A percentile compares a stretch with the other conserved stretches of the same genome.
Evolutionary conservation across 805 yeast species (phyloP).

Genomic region (Ascoidea asiatica): DNA sequence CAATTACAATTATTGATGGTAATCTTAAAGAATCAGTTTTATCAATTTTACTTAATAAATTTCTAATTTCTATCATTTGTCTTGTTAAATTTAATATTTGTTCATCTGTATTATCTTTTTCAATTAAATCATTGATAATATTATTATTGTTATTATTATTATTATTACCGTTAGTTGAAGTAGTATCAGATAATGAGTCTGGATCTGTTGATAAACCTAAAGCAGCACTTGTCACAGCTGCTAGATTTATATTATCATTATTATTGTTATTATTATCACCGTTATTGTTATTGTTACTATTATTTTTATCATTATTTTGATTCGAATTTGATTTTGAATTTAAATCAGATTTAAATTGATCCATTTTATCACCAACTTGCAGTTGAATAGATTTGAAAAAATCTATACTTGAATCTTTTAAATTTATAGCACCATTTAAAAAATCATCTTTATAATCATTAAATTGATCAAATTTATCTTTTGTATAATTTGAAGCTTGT

Average conservation of each 20-base stretch:
- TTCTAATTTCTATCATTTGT: slow-evolving; percentile 93
- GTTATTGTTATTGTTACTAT: background rate
- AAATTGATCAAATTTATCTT: slow-evolving; percentile 45
- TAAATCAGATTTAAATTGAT: slow-evolving; percentile 14
- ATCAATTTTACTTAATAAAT: slow-evolving; percentile 63
- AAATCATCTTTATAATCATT: slow-evolving; percentile 24
- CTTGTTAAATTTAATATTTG: slow-evolving; percentile 83
- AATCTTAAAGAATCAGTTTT: slow-evolving; percentile 64
- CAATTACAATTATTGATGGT: slow-evolving; percentile 93
- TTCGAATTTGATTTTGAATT: slow-evolving; percentile 17
- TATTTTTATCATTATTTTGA: slow-evolving; percentile 20
- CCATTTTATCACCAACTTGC: slow-evolving; percentile 16
- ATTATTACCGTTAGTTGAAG: slow-evolving; percentile 22
- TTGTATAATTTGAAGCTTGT: slow-evolving; percentile 64
- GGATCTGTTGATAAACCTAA: slow-evolving; percentile 21
- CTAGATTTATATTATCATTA: background rate
- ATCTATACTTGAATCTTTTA: background rate
- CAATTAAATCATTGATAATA: slow-evolving; percentile 27
- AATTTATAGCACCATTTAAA: slow-evolving; percentile 19
- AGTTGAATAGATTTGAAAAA: slow-evolving; percentile 5
- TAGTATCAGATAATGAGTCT: slow-evolving; percentile 28
- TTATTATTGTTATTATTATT: slow-evolving; percentile 38
- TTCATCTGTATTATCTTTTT: slow-evolving; percentile 47
- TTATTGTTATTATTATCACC: background rate
- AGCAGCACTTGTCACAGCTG: slow-evolving; percentile 11